A percentile compares a stretch with the other conserved stretches of the same genome.
phyloP scores from a whole-genome alignment of 2,329 filamentous ascomycete species.

The Claviceps pusilla region DNA sequence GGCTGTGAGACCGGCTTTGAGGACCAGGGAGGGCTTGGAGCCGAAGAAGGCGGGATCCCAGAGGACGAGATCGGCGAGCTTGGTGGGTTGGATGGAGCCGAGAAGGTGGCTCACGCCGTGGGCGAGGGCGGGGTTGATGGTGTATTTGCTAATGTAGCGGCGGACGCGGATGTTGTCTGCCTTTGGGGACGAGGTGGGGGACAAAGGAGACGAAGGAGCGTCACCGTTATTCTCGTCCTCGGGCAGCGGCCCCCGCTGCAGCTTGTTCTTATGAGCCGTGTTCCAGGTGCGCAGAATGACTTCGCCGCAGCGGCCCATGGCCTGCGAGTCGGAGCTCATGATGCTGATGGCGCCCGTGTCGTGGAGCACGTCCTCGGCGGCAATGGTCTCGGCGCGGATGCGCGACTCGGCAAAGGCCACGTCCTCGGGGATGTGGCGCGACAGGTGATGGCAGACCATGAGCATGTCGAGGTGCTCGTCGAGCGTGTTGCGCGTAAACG shows the following conservation, averaged over 20 bases:
- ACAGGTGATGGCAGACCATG: slow-evolving; percentile 94
- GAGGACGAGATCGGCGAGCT: slow-evolving; percentile 74
- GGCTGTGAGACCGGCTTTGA: slow-evolving; percentile 80
- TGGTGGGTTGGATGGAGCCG: slow-evolving; percentile 76
- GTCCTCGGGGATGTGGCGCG: slow-evolving; percentile 85
- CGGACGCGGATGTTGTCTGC: slow-evolving; percentile 81
- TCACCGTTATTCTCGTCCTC: slow-evolving; percentile 71
- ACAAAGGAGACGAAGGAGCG: neutral
- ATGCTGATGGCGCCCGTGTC: slow-evolving; percentile 91
- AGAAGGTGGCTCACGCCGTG: slow-evolving; percentile 83
- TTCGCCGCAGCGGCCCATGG: slow-evolving; percentile 92
- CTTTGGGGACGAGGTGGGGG: slow-evolving; percentile 37
- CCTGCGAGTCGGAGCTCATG: slow-evolving; percentile 92
- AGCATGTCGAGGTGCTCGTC: slow-evolving; percentile 97
- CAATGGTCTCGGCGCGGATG: slow-evolving; percentile 91
- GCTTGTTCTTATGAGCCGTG: slow-evolving; percentile 92
- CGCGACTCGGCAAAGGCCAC: slow-evolving; percentile 89
- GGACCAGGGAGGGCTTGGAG: slow-evolving; percentile 62
- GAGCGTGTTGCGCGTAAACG: slow-evolving; percentile 80
- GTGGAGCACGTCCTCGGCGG: slow-evolving; percentile 88
- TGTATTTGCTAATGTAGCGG: slow-evolving; percentile 89
- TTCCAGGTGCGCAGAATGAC: slow-evolving; percentile 91
- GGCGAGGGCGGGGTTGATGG: slow-evolving; percentile 80
- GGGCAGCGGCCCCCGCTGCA: slow-evolving; percentile 58
- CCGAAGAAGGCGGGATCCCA: slow-evolving; percentile 82